phyloP scores from a whole-genome alignment of 2,329 filamentous ascomycete genomes.

The Cordyceps cateniannulata region DNA sequence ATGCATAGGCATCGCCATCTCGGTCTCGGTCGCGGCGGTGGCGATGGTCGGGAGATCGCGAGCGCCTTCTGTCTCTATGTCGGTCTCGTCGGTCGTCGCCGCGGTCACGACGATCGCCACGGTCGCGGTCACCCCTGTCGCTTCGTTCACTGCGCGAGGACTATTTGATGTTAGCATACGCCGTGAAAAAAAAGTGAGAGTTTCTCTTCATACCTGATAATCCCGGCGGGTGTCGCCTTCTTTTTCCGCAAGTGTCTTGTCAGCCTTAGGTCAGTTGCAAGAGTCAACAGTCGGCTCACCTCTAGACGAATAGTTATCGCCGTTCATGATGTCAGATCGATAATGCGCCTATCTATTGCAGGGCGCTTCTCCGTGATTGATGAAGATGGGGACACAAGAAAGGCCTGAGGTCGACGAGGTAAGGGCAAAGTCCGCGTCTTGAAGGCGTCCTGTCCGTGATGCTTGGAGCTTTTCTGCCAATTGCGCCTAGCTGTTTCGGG shows the following conservation, averaged over 20 bases:
- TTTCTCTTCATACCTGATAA: constrained; percentile 42
- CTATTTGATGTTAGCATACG: constrained; percentile 20
- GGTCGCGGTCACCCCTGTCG: constrained; percentile 25
- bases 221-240: constrained; percentile 51
- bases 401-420: neutral
- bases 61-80: constrained; percentile 57
- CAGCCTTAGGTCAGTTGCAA: constrained; percentile 19
- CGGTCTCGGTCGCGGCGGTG: constrained; percentile 67
- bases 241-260: constrained; percentile 16
- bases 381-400: constrained; percentile 16
- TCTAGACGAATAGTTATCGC: constrained; percentile 73
- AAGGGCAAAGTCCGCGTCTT: constrained; percentile 12
- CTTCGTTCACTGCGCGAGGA: constrained; percentile 26
- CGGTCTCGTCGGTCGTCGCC: constrained; percentile 29
- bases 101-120: constrained; percentile 23
- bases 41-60: constrained; percentile 74
- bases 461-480: constrained; percentile 16
- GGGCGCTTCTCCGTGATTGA: constrained; percentile 13
- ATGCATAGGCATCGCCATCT: constrained; percentile 90
- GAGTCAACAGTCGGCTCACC: constrained; percentile 42
- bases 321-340: constrained; percentile 60
- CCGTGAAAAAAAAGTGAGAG: neutral
- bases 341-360: constrained; percentile 12
- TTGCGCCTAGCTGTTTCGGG: constrained; percentile 2
- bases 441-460: neutral